Conservation (phyloP, 495 filamentous ascomycete species). For the Polyplosphaeria fusca region DNA sequence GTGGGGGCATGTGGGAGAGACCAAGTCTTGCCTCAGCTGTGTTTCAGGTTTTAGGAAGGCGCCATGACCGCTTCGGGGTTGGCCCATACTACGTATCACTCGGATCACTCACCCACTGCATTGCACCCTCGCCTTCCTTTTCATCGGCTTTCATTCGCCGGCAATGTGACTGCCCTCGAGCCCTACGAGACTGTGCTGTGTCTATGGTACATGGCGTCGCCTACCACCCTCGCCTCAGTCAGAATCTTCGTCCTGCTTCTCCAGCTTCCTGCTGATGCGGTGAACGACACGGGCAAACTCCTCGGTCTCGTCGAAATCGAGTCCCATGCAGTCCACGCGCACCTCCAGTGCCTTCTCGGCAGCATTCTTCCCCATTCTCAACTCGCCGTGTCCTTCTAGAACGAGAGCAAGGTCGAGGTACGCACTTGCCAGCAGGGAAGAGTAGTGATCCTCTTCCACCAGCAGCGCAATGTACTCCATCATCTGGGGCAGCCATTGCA, state of each 20-base stretch:
- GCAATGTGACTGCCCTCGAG: no score
- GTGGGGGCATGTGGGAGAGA: no score
- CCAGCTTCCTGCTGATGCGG: slow-evolving; percentile 12
- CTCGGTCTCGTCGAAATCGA: slow-evolving; percentile 10
- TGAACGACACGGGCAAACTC: slow-evolving; percentile 1
- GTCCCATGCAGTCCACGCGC: slow-evolving; percentile 8
- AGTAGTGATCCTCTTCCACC: slow-evolving; percentile 18
- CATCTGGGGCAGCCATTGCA: slow-evolving; percentile 1
- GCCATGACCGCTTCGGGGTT: no score
- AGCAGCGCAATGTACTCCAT: slow-evolving; percentile 17
- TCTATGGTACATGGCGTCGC: no score
- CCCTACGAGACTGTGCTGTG: no score
- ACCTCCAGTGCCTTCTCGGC: slow-evolving; percentile 15
- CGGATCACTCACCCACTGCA: no score
- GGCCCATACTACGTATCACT: no score
- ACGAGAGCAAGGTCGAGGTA: slow-evolving; percentile 27
- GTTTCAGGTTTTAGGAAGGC: slow-evolving; percentile 7
- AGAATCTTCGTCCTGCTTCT: neutral
- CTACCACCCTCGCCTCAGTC: no score
- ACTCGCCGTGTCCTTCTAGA: slow-evolving; percentile 14
- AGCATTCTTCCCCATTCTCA: neutral
- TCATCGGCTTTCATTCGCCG: neutral
- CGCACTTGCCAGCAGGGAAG: slow-evolving; percentile 4
- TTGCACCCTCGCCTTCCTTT: neutral
- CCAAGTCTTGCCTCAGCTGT: slow-evolving; percentile 1